Evolutionary conservation across 2,329 filamentous ascomycete species (phyloP), one percentile per base, ranked within the genome.

Genomic region (Trichoderma sp.): DNA sequence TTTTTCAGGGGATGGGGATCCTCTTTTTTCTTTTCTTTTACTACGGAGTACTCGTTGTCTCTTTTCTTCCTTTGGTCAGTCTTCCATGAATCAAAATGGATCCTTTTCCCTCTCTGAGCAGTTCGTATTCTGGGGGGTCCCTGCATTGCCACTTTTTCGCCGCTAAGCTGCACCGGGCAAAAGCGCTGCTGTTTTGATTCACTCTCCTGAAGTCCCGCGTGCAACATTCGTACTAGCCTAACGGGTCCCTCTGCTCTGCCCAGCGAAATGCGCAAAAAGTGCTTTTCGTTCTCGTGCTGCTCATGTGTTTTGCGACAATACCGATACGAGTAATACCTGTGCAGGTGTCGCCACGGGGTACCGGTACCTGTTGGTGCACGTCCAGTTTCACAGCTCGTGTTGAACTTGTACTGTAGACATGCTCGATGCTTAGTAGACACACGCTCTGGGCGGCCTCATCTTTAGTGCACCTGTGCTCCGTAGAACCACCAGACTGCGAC

Each of bases 61-160:
- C 8, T 56, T 56, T 56, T 26, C 24, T 28, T n/a, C 3, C 30
- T n/a, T 61, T 60, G n/a, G 18, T 26, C 14, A 36, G n/a, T 36
- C 28, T 32, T 51, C 30, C 43, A 21, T 47, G 30, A 61, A 36
- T 36, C 34, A 14, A 14, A 36, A 36, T 47, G 43, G 43, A 21
- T 21, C 36, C 36, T 51, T 51, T 51, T 51, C n/a, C n/a, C 43
- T 21, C 43, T 51, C 43, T 51, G 21, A 36, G n/a, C 58, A 34
- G 62, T 51, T 64, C 39, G 39, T 58, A 57, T 58, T 68, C 28
- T 47, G 57, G 58, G 67, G 67, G 67, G 24, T 39, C 58, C 67
- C 56, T 63, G 58, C 58, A 30, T 70, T 53, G 67, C 67, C 67
- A 62, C 67, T 51, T 32, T 34, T 24, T 15, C 12, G 12, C 30